Evolutionary conservation across 257 asterid species (phyloP), one percentile per base, ranked within the genome.

Genomic region (Primulina huaijiensis): DNA sequence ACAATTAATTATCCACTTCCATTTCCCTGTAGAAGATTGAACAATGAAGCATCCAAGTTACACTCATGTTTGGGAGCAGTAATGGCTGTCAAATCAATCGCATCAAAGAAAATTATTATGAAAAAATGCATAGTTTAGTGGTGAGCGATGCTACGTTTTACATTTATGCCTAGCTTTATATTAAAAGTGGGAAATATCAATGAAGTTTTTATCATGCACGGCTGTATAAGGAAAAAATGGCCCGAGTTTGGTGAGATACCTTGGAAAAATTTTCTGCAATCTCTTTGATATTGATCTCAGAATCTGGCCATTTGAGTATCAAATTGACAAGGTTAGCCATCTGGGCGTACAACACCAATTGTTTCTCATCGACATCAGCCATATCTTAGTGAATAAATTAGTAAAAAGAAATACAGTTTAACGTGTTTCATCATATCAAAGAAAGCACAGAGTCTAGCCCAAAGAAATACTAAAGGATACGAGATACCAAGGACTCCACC

Each of bases 241-340:
- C 33, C 19, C 40, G 16, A 62, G 59, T 23, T 38, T 59, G n/a
- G 50, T 1, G 19, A 30, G 69, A 67, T 87, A 93, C 99, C 99
- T 86, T 90, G 30, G 92, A 90, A 77, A 93, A 87, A 57, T 70
- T 77, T 70, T 83, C 90, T 40, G 95, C 87, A 78, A 89, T 84
- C 81, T 87, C 96, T 83, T 94, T 89, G 82, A 93, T 79, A 81
- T 77, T 88, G 83, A 86, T 79, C 75, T 85, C 87, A 29, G 76
- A 67, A 80, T 86, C 90, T 17, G 89, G 84, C 87, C 84, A 85
- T 61, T 85, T 90, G 77, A 90, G 97, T 71, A 91, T 89, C 81
- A 88, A 74, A 67, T 70, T 80, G 69, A 91, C 90, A 65, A 94
- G 97, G 87, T 86, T 88, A 69, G 97, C 99, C 97, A 94, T 90